A percentile compares a stretch with the other conserved stretches of the same genome.
These are phyloP conservation scores for Leccinum broughii DNA, from an alignment of 768 basidiomycete species.

Conservation along the genomic window DNA sequence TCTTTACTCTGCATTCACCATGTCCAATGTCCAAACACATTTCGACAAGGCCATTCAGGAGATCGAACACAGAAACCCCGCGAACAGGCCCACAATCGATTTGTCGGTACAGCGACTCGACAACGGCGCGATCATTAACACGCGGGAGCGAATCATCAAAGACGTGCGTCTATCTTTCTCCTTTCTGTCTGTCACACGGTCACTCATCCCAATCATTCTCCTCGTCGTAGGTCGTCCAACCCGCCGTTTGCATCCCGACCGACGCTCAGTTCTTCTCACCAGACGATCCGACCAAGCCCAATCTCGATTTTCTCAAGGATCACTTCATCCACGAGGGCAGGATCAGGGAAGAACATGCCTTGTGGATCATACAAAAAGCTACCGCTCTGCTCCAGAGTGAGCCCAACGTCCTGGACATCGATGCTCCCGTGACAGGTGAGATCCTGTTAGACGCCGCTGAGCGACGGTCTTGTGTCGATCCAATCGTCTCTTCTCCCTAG, in stretches of 20 bases:
- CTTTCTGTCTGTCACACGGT: background rate
- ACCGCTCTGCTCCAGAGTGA: slow-evolving; percentile 57
- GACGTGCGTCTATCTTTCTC: slow-evolving; percentile 20
- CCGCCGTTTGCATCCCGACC: slow-evolving; percentile 60
- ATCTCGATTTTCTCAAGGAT: slow-evolving; percentile 73
- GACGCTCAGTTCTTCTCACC: slow-evolving; percentile 77
- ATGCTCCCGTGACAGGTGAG: slow-evolving; percentile 72
- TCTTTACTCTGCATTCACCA: slow-evolving; percentile 16
- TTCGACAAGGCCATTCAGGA: slow-evolving; percentile 32
- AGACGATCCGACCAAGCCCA: slow-evolving; percentile 61
- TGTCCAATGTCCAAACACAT: slow-evolving; percentile 21
- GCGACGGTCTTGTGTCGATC: slow-evolving; percentile 24
- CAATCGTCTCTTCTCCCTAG: slow-evolving; percentile 7
- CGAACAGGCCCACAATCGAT: slow-evolving; percentile 18
- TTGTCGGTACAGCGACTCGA: slow-evolving; percentile 28
- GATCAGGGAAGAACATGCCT: slow-evolving; percentile 63
- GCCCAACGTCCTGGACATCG: slow-evolving; percentile 67
- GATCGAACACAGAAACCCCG: slow-evolving; percentile 31
- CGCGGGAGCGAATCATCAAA: slow-evolving; percentile 27
- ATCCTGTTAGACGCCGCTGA: background rate
- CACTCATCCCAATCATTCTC: background rate
- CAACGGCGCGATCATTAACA: slow-evolving; percentile 26
- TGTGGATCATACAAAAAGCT: slow-evolving; percentile 63
- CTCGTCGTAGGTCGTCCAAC: slow-evolving; percentile 60
- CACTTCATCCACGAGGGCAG: slow-evolving; percentile 75